phyloP scores from a whole-genome alignment of 2,329 filamentous ascomycete genomes.

The Aspergillus candidus region DNA sequence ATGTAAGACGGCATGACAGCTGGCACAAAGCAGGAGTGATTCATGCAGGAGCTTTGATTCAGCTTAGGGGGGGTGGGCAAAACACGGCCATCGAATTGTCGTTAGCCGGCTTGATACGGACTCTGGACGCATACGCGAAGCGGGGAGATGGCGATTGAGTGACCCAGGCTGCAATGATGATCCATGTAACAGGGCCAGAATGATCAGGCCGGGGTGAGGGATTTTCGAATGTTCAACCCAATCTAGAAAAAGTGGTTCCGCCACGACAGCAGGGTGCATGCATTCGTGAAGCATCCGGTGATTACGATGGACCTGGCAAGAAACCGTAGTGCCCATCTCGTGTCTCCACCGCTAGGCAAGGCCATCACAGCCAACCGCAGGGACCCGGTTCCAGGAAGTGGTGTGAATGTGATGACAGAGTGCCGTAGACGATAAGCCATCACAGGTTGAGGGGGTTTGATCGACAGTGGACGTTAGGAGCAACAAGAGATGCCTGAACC shows the following conservation, averaged over 20 bases:
- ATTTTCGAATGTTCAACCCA: constrained; percentile 30
- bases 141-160: constrained; percentile 25
- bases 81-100: constrained; percentile 18
- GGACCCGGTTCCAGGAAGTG: constrained; percentile 20
- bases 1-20: constrained; percentile 29
- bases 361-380: constrained; percentile 30
- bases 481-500: constrained; percentile 15
- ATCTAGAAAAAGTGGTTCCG: constrained; percentile 25
- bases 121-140: constrained; percentile 23
- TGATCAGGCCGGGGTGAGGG: constrained; percentile 25
- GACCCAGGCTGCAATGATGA: constrained; percentile 26
- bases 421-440: constrained; percentile 30
- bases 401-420: constrained; percentile 25
- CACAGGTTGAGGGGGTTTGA: constrained; percentile 26
- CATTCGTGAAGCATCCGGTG: constrained; percentile 32
- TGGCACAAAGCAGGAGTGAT: constrained; percentile 28
- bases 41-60: constrained; percentile 31
- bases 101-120: constrained; percentile 23
- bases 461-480: constrained; percentile 24
- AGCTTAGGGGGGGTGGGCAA: constrained; percentile 14
- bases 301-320: constrained; percentile 27
- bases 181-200: constrained; percentile 19
- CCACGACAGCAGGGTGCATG: constrained; percentile 36
- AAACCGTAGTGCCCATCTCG: constrained; percentile 27
- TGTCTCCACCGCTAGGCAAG: constrained; percentile 30